These are phyloP conservation scores for Termitomyces sp. DNA, from an alignment of 768 basidiomycete genomes.

Conservation along the genomic window DNA sequence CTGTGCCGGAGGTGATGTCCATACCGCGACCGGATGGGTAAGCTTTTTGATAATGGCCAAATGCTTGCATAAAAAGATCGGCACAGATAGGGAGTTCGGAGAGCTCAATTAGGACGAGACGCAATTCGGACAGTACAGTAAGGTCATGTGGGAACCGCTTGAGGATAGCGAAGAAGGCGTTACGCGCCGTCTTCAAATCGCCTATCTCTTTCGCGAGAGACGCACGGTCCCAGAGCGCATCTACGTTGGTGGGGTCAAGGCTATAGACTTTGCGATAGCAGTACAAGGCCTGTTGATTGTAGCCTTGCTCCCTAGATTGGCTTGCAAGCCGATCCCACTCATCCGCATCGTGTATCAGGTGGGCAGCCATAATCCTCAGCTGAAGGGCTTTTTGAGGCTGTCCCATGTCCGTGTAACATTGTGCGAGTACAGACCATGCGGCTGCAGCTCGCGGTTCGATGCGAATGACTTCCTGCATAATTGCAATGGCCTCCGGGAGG, in stretches of 20 bases:
- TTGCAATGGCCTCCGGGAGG: slow-evolving; percentile 59
- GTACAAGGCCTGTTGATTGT: slow-evolving; percentile 83
- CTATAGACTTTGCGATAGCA: slow-evolving; percentile 82
- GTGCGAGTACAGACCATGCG: slow-evolving; percentile 86
- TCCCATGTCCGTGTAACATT: slow-evolving; percentile 71
- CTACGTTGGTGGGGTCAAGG: slow-evolving; percentile 75
- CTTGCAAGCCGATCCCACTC: slow-evolving; percentile 80
- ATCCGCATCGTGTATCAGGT: slow-evolving; percentile 78
- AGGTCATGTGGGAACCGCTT: slow-evolving; percentile 76
- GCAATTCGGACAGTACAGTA: slow-evolving; percentile 71
- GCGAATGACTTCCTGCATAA: slow-evolving; percentile 89
- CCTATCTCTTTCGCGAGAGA: slow-evolving; percentile 71
- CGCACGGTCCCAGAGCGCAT: slow-evolving; percentile 88
- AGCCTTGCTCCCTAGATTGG: slow-evolving; percentile 69
- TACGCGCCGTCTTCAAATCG: slow-evolving; percentile 58
- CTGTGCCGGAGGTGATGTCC: slow-evolving; percentile 20
- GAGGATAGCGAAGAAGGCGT: slow-evolving; percentile 65
- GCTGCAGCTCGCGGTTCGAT: slow-evolving; percentile 81
- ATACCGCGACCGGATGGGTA: slow-evolving; percentile 38
- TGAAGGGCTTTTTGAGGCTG: slow-evolving; percentile 71
- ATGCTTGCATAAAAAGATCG: slow-evolving; percentile 63
- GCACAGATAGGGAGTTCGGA: slow-evolving; percentile 62
- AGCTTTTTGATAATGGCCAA: slow-evolving; percentile 54
- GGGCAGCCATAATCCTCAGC: slow-evolving; percentile 84
- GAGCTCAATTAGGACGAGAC: slow-evolving; percentile 70